These are phyloP conservation scores for Vitis hybrid DNA, from an alignment of 177 flowering plant genomes.

Conservation along the genomic window DNA sequence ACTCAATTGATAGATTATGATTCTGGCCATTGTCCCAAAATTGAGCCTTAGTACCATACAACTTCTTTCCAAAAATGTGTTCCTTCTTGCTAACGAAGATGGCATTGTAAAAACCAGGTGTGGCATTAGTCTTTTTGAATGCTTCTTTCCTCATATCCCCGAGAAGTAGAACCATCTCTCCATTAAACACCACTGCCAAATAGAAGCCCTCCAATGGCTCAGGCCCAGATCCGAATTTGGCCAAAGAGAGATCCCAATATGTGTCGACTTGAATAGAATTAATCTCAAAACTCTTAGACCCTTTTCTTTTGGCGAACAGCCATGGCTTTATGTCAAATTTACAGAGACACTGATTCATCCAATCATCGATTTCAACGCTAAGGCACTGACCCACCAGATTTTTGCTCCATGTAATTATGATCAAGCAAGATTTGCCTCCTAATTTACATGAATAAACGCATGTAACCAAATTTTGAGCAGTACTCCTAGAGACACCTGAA, in stretches of 20 bases:
- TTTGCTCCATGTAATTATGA: slow-evolving; percentile 28
- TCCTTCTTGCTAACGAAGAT: slow-evolving; percentile 36
- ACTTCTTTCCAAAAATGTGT: not conserved
- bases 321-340: slow-evolving; percentile 27
- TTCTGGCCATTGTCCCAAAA: too few species aligned
- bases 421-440: slow-evolving; percentile 10
- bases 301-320: slow-evolving; percentile 23
- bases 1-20: too few species aligned
- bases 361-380: slow-evolving; percentile 7
- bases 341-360: slow-evolving; percentile 8
- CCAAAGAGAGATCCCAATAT: too few species aligned
- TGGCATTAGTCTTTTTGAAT: slow-evolving; percentile 25
- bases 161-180: slow-evolving; percentile 27
- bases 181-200: slow-evolving; percentile 28
- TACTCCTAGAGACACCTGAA: slow-evolving; percentile 10
- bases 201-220: slow-evolving; percentile 14
- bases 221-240: too few species aligned
- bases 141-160: slow-evolving; percentile 41
- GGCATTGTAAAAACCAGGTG: slow-evolving; percentile 14
- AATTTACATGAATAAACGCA: slow-evolving; percentile 23
- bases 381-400: slow-evolving; percentile 26
- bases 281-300: too few species aligned
- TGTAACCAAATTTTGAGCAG: slow-evolving; percentile 28
- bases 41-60: too few species aligned
- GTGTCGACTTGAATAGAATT: too few species aligned